Evolutionary conservation across 2,329 filamentous ascomycete genomes (phyloP), one percentile per base, ranked within the genome.

Genomic region (Passalora sequoiae): DNA sequence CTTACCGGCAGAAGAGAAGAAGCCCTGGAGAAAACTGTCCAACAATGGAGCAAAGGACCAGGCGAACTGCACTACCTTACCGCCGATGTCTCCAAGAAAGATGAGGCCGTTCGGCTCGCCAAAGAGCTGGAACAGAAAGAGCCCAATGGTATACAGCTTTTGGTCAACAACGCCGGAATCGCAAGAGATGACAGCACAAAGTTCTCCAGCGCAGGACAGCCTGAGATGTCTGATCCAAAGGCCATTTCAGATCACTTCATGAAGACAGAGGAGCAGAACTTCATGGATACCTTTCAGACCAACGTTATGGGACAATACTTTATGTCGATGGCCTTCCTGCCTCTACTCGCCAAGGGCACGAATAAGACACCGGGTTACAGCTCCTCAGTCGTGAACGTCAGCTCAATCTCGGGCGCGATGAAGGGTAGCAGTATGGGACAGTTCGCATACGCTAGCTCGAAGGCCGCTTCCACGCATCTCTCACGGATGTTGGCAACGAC

Each of bases 401-500:
- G 67, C 28, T 74, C 69, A n/a, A 71, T 75, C 33, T 69, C 68
- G 1, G 75, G 74, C 1, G 56, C 70, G 4, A 69, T 98, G 64
- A 77, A 78, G 54, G 70, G 70, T 1, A 66, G 64, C 36, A 70
- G 65, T 47, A 61, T 52, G n/a, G 74, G 74, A 3, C 73, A 77
- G 47, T 74, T 75, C 46, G 68, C 73, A 0, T 78, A 77, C 51
- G 70, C 71, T 2, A 60, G 67, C 6, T 71, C 67, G 29, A 78
- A 78, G 53, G 75, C 71, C 2, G 68, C 67, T 1, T 66, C 63
- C 21, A 71, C 68, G 2, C 70, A 74, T 48, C 42, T 74, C 13
- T 63, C 62, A 19, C 61, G 70, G 10, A 73, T 71, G 65, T 58
- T 73, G 30, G 70, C 69, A 4, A 69, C 68, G 1, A 68, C 65